Base-by-base conservation (phyloP, 116 monocot genomes). In the Phalaenopsis hybrid region DNA sequence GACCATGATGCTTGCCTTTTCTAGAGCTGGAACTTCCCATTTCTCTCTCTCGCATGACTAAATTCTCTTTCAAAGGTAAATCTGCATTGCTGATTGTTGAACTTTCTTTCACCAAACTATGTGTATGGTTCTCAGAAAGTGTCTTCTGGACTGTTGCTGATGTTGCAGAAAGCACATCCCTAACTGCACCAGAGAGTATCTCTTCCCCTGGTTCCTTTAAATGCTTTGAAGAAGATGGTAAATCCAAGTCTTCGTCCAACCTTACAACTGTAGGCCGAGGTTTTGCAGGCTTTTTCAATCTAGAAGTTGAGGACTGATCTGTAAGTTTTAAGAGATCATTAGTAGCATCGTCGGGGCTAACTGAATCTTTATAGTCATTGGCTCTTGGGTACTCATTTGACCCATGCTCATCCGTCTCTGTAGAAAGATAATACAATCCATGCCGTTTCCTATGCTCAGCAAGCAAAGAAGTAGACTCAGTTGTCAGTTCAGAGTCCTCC, bases 201-300 rank as follows among this genome's bases (percentile, higher is more conserved):
- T 92, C 88, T 44, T 90, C 85, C 74, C 80, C 86, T 57, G 73
- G 51, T 28, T 86, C 88, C 75, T 68, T 80, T 43, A 31, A 46
- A 21, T n/a, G 67, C 37, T 74, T 79, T 34, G 23, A 37, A 65
- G 79, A 25, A 81, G 87, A 78, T 67, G 80, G 49, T 37, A 67
- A 46, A 83, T 21, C 79, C 65, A 89, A 90, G 48, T 81, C 90
- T 59, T 90, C 96, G 63, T 94, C 92, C 82, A 95, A 85, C 81
- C 90, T 98, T 72, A 98, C 89, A 15, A 98, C 98, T 21, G 85
- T 87, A 17, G 98, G 98, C 48, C 98, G 87, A 44, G 91, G 87
- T 75, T 94, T 96, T 12, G 83, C 57, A 25, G 83, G 74, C 80
- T 88, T 96, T 70, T 45, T 33, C 80, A 86, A 88, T 85, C 84